Evolutionary conservation across 768 basidiomycete species (phyloP), one percentile per base, ranked within the genome.

Genomic region (Xerocomellus amylosporus): DNA sequence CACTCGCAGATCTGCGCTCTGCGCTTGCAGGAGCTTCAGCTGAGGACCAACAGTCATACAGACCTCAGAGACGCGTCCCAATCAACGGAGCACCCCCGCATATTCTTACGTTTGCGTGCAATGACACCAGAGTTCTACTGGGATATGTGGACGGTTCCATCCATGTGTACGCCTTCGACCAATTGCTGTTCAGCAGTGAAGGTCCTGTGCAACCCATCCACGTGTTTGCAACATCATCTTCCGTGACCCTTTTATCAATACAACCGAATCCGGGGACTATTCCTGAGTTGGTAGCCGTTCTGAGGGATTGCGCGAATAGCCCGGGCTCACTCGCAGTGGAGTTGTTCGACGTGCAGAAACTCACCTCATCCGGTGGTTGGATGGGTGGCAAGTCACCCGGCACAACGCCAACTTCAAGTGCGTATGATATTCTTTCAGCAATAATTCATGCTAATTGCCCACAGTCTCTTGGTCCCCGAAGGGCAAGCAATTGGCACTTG

Each of bases 401-500:
- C 51, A 77, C 78, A 28, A 76, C 75, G 30, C 85, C 86, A 1
- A 79, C 79, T 9, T 79, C 84, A 54, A 75, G 88, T 89, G 51
- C 54, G 85, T 75, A n/a, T 39, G 7, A 2, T 34, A 6, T 39
- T 56, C 36, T 46, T 22, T 47, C 31, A 28, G 6, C 4, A 1
- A 33, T 43, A 49, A 42, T 33, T 51, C 24, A 43, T 20, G 26
- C 60, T 62, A 54, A 59, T 34, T 49, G 9, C 22, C n/a, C 49
- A 42, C 53, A 92, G 90, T 86, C 9, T 81, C 87, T 13, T 93
- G 90, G 90, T 92, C 90, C 4, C 87, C 90, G 2, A 90, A 90
- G 67, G 90, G 90, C 42, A 93, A 90, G 65, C 90, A 92, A 52
- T 75, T 93, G 39, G 88, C 88, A 1, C 79, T 93, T 43, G 90